Evolutionary conservation across 345 rosid genomes (phyloP), one percentile per base, ranked within the genome.

Genomic region (Moringa oleifera): DNA sequence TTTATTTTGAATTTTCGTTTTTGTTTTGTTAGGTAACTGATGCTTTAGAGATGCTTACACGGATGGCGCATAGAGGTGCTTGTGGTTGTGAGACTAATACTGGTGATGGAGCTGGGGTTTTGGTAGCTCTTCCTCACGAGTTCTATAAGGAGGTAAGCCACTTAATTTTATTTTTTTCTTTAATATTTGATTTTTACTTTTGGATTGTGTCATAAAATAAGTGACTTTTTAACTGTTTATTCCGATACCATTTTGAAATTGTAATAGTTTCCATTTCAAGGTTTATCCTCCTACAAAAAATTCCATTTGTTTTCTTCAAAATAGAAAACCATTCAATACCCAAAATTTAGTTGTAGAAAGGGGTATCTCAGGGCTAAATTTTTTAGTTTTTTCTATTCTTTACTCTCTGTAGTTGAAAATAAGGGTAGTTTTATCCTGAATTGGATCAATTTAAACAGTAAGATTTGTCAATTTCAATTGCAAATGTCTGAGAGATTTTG

Each of bases 21-120:
- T 53, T 66, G 59, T 51, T 37, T 33, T 12, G 49, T 57, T 25
- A 94, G 99, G 76, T 95, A 65, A 73, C 91, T 55, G 99, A 95
- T 83, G 91, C 98, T 31, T 20, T 95, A 80, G 98, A 95, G 79
- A 95, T 95, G 99, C 69, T 95, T 81, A 62, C 85, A 53, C 77
- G 99, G 63, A 95, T 95, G 99, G 0, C 94, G 22, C 99, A 95
- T 61, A 84, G 99, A 72, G 99, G 99, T 10, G 99, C 99, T 58
- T 95, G 99, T 72, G 99, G 99, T 0, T 95, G 99, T 61, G 99
- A 95, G 68, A 70, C 91, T 28, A 95, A 95, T 68, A 95, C 99
- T 17, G 99, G 99, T 5, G 99, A 95, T 51, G 99, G 99, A 25
- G 99, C 99, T 68, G 99, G 99, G 16, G 85, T 95, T 74, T 94